phyloP scores from a whole-genome alignment of 2,329 filamentous ascomycete species.

The Aureobasidium melanogenum region DNA sequence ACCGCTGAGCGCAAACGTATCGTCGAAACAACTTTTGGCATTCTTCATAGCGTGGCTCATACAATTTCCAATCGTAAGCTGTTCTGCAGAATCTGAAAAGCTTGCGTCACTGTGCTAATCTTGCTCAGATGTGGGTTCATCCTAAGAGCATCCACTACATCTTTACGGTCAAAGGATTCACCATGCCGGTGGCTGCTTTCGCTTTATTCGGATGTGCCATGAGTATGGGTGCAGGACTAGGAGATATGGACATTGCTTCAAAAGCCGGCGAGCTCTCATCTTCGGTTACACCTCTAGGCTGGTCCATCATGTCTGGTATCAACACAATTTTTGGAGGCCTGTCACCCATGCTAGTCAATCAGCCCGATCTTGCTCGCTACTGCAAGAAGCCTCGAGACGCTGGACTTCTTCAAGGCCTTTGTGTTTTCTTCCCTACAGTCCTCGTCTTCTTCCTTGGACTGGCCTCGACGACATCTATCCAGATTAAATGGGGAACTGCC shows the following conservation, averaged over 20 bases:
- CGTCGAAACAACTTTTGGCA: constrained; percentile 25
- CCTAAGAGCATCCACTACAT: constrained; percentile 16
- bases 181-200: constrained; percentile 27
- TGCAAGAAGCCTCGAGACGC: constrained; percentile 26
- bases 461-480: constrained; percentile 29
- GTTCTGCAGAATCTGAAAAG: background rate
- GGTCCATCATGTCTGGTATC: constrained; percentile 33
- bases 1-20: constrained; percentile 23
- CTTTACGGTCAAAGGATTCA: constrained; percentile 18
- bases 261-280: background rate
- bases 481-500: constrained; percentile 27
- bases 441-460: constrained; percentile 35
- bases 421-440: constrained; percentile 31
- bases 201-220: constrained; percentile 30
- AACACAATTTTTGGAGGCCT: constrained; percentile 35
- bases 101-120: background rate
- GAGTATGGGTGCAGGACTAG: constrained; percentile 25
- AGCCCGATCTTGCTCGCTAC: constrained; percentile 36
- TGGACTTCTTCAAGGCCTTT: constrained; percentile 24
- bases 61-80: constrained; percentile 23
- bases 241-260: background rate
- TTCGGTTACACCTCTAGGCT: constrained; percentile 23
- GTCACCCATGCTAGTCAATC: constrained; percentile 32
- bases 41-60: constrained; percentile 22
- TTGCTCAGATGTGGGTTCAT: constrained; percentile 20